Percentiles rank a stretch among this genome's conserved stretches.
These are phyloP conservation scores for Detonula confervacea DNA, from an alignment of 352 stramenopile genomes.

Conservation along the genomic window DNA sequence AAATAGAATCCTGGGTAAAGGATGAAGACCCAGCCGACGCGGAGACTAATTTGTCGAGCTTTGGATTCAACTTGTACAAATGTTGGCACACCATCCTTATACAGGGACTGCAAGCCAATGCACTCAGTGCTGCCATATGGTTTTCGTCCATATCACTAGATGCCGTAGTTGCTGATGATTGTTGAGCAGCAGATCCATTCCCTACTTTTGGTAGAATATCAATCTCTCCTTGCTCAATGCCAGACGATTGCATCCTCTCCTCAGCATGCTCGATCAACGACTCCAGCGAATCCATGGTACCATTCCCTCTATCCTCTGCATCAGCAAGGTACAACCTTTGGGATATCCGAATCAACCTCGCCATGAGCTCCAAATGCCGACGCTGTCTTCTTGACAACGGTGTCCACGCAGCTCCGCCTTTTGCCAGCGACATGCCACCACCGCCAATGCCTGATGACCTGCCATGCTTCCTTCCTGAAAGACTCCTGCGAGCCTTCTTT, in stretches of 20 bases:
- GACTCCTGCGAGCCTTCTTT: conserved; percentile 18
- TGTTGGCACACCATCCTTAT: conserved; percentile 48
- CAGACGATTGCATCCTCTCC: conserved; percentile 28
- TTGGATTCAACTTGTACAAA: conserved; percentile 62
- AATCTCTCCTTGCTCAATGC: conserved; percentile 52
- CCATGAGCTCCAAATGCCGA: conserved; percentile 72
- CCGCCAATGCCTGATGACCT: conserved; percentile 9
- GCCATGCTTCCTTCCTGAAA: conserved; percentile 29
- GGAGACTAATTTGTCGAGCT: conserved; percentile 24
- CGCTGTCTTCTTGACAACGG: conserved; percentile 55
- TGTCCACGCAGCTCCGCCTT: conserved; percentile 50
- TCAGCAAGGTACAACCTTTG: conserved; percentile 68
- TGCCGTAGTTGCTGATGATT: not conserved
- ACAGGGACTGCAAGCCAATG: conserved; percentile 51
- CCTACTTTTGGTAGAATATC: conserved; percentile 29
- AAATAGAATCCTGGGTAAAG: conserved; percentile 14
- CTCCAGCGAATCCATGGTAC: conserved; percentile 31
- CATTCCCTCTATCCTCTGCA: conserved; percentile 42
- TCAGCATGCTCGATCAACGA: conserved; percentile 36
- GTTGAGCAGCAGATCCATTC: not conserved
- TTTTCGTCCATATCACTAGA: conserved; percentile 14
- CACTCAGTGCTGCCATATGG: conserved; percentile 14
- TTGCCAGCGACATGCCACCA: conserved; percentile 13
- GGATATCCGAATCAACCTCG: conserved; percentile 64
- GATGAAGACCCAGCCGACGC: conserved; percentile 11